A percentile compares a stretch with the other conserved stretches of the same genome.
phyloP scores from a whole-genome alignment of 2,329 filamentous ascomycete genomes.

The Botryotinia globosa region DNA sequence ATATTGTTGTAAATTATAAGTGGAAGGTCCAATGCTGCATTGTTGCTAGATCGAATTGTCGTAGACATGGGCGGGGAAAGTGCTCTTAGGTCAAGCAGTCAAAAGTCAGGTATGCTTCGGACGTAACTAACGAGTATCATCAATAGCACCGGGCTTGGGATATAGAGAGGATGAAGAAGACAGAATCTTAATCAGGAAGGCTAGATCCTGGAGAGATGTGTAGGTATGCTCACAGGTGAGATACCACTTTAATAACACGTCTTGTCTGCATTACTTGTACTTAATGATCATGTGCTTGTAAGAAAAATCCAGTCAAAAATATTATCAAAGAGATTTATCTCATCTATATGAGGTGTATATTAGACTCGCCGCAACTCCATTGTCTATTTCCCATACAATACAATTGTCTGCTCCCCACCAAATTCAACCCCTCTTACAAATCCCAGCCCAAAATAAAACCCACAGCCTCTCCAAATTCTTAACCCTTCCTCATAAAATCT shows the following conservation, averaged over 20 bases:
- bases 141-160: background rate
- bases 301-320: too few relatives aligned
- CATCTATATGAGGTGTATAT: too few relatives aligned
- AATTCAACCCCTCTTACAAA: background rate
- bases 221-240: background rate
- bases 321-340: background rate
- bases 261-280: background rate
- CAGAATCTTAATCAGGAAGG: background rate
- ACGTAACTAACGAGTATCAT: background rate
- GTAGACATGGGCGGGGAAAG: accelerated
- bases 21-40: background rate
- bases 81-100: background rate
- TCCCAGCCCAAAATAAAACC: background rate
- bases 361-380: background rate
- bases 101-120: background rate
- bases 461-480: background rate
- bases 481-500: background rate
- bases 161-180: background rate
- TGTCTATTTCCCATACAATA: accelerated
- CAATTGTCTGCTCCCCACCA: background rate
- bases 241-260: background rate
- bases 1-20: background rate
- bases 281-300: background rate
- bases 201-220: background rate
- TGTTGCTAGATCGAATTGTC: background rate